These are phyloP conservation scores for Elsinoe ampelina DNA, from an alignment of 2,329 filamentous ascomycete species.

Conservation along the genomic window DNA sequence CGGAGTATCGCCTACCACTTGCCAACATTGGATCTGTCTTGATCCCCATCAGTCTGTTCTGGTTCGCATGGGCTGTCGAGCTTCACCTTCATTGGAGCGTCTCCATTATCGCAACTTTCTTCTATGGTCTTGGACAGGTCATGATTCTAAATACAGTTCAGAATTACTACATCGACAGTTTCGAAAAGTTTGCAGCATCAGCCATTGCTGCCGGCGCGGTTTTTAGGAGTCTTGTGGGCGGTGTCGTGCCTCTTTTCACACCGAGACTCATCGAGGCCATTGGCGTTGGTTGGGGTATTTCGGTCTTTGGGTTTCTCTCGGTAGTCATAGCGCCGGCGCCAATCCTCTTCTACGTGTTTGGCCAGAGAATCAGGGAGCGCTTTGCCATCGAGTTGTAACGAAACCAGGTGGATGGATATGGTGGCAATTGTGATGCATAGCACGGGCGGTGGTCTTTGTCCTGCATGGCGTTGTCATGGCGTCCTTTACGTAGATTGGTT, in stretches of 20 bases:
- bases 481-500: neutral
- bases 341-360: slow-evolving; percentile 41
- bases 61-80: slow-evolving; percentile 37
- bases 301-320: slow-evolving; percentile 38
- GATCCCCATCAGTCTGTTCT: slow-evolving; percentile 37
- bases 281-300: slow-evolving; percentile 44
- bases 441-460: neutral
- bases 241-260: slow-evolving; percentile 39
- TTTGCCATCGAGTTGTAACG: slow-evolving; percentile 32
- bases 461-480: neutral
- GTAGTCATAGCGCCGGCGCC: slow-evolving; percentile 42
- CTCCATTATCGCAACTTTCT: slow-evolving; percentile 35
- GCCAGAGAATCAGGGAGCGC: slow-evolving; percentile 36
- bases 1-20: slow-evolving; percentile 38
- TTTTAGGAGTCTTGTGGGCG: slow-evolving; percentile 39
- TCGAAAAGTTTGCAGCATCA: slow-evolving; percentile 42
- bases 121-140: slow-evolving; percentile 45
- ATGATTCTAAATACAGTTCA: slow-evolving; percentile 45
- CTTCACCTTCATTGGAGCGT: slow-evolving; percentile 34
- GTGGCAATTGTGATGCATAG: slow-evolving; percentile 12
- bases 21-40: slow-evolving; percentile 38
- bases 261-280: slow-evolving; percentile 35
- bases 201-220: slow-evolving; percentile 43
- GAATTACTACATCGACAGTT: slow-evolving; percentile 47
- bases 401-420: neutral